Conservation (phyloP, 306 rosid genomes). For the Inga oerstediana region DNA sequence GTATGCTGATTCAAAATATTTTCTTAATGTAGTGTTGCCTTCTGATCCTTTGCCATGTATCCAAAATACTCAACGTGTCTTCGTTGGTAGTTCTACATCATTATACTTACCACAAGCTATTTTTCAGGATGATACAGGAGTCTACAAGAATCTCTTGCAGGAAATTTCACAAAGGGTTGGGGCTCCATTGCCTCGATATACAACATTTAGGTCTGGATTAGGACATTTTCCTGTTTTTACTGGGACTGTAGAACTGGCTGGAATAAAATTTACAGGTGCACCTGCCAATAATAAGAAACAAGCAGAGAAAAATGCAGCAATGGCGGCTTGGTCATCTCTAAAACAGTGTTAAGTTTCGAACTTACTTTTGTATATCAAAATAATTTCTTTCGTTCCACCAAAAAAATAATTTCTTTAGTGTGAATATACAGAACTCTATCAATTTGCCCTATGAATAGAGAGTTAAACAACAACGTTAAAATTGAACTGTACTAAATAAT, state of each 20-base stretch:
- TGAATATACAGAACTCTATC: background rate
- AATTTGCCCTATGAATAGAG: background rate
- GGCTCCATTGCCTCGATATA: constrained; percentile 93
- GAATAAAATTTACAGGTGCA: constrained; percentile 91
- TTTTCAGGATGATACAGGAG: constrained; percentile 95
- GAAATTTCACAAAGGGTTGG: constrained; percentile 98
- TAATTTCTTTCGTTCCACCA: background rate
- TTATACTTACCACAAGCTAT: background rate
- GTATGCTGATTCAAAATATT: background rate
- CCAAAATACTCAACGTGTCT: background rate
- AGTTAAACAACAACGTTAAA: background rate
- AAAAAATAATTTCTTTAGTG: background rate
- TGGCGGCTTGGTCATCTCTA: constrained; percentile 99
- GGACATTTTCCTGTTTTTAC: constrained; percentile 98
- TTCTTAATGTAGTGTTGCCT: background rate
- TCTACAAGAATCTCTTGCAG: constrained; percentile 95
- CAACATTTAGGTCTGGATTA: constrained; percentile 93
- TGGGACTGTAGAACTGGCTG: constrained; percentile 92
- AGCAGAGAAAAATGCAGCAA: constrained; percentile 99
- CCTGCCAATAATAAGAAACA: constrained; percentile 97
- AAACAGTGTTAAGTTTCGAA: constrained; percentile 78
- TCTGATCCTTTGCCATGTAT: background rate
- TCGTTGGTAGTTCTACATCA: background rate
- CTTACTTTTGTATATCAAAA: background rate
- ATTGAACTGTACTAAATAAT: background rate